A percentile compares a stretch with the other conserved stretches of the same genome.
phyloP scores from a whole-genome alignment of 208 protist species.

The Leishmania tarentolae region DNA sequence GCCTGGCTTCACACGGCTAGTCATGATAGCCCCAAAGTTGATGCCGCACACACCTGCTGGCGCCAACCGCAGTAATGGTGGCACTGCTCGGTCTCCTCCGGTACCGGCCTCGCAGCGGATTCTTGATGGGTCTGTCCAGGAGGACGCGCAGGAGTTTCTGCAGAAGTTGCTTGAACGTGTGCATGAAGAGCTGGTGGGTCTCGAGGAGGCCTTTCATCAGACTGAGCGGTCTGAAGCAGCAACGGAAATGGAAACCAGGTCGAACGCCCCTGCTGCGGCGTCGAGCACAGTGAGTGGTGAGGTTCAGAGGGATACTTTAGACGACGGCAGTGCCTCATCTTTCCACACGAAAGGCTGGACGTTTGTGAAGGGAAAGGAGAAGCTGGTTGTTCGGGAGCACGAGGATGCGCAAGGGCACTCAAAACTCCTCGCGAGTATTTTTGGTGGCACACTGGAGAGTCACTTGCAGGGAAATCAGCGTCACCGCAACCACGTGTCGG shows the following conservation, averaged over 20 bases:
- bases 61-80: not conserved
- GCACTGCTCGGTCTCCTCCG: not conserved
- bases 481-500: constrained; percentile 54
- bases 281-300: not conserved
- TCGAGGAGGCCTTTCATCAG: constrained; percentile 23
- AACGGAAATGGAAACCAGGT: not conserved
- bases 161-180: constrained; percentile 70
- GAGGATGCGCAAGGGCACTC: constrained; percentile 50
- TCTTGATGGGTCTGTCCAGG: constrained; percentile 64
- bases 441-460: constrained; percentile 74
- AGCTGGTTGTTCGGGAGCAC: constrained; percentile 57
- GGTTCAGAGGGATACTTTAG: not conserved
- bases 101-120: constrained; percentile 2
- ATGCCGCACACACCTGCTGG: not conserved
- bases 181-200: constrained; percentile 49
- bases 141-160: constrained; percentile 88
- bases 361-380: constrained; percentile 60
- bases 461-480: constrained; percentile 68
- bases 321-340: not conserved
- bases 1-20: constrained; percentile 31
- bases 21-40: constrained; percentile 13
- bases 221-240: not conserved
- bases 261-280: not conserved
- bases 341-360: constrained; percentile 60
- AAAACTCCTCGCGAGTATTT: constrained; percentile 50